Conservation (phyloP, 768 basidiomycete genomes). For the Russula foetens region DNA sequence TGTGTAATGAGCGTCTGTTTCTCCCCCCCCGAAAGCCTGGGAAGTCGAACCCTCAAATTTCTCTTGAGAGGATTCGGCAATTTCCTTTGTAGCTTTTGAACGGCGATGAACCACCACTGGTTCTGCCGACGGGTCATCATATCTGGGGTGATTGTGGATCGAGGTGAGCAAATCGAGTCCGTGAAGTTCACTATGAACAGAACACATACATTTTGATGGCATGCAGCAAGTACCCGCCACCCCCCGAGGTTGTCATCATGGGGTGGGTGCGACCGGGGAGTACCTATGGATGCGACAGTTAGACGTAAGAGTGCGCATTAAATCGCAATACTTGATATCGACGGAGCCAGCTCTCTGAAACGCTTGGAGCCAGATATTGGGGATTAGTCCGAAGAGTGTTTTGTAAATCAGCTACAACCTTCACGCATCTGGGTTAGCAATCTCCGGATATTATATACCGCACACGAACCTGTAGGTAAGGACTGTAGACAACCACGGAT, state of each 20-base stretch:
- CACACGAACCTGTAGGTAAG: slow-evolving; percentile 58
- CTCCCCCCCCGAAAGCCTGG: neutral
- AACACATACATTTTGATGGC: slow-evolving; percentile 77
- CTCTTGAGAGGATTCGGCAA: neutral
- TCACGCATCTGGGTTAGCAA: neutral
- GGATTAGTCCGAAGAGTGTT: slow-evolving; percentile 56
- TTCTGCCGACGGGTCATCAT: slow-evolving; percentile 56
- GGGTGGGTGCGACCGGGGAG: slow-evolving; percentile 97
- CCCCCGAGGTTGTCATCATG: slow-evolving; percentile 82
- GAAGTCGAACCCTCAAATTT: neutral
- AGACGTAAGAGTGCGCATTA: neutral
- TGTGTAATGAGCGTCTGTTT: neutral
- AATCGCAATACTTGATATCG: slow-evolving; percentile 65
- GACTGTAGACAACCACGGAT: slow-evolving; percentile 80
- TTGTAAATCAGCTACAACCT: slow-evolving; percentile 77
- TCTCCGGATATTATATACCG: neutral
- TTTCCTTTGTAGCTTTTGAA: slow-evolving; percentile 24
- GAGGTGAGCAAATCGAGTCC: neutral
- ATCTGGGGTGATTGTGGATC: slow-evolving; percentile 21
- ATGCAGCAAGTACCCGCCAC: slow-evolving; percentile 82
- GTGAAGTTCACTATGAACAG: neutral
- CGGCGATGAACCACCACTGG: slow-evolving; percentile 44
- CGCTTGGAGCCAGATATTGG: slow-evolving; percentile 63
- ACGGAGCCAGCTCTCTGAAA: slow-evolving; percentile 84
- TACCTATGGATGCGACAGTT: slow-evolving; percentile 33